phyloP scores from a whole-genome alignment of 352 stramenopile species.

The Globisporangium perplexum region DNA sequence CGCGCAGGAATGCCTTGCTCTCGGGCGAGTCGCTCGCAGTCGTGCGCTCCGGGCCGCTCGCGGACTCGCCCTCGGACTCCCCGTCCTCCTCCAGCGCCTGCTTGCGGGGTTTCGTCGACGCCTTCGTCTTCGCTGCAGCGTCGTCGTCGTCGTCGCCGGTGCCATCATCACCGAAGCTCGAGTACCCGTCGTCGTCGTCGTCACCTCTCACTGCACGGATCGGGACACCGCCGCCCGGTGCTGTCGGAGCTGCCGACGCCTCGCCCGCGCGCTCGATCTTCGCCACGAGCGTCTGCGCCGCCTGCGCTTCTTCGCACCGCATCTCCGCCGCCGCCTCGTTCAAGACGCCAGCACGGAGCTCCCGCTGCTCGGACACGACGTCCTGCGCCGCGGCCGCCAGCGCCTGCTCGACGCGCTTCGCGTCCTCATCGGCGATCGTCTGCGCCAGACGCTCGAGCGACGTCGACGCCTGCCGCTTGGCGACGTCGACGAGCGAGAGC shows the following conservation, averaged over 20 bases:
- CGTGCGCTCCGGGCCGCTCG: slow-evolving; percentile 24
- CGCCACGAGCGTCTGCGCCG: slow-evolving; percentile 14
- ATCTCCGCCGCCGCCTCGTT: slow-evolving; percentile 22
- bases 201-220: background rate
- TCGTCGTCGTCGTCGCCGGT: background rate
- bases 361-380: slow-evolving; percentile 30
- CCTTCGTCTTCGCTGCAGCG: background rate
- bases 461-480: background rate
- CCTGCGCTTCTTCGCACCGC: slow-evolving; percentile 21
- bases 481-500: slow-evolving; percentile 39
- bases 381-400: slow-evolving; percentile 29
- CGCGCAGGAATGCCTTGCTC: slow-evolving; percentile 56
- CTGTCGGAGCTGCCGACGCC: too few relatives aligned
- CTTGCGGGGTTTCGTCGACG: background rate
- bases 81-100: slow-evolving; percentile 7
- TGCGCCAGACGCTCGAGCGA: slow-evolving; percentile 36
- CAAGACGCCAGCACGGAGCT: slow-evolving; percentile 15
- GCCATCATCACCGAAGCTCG: slow-evolving; percentile 54
- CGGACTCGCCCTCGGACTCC: slow-evolving; percentile 16
- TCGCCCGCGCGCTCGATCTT: slow-evolving; percentile 8
- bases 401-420: slow-evolving; percentile 20
- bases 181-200: slow-evolving; percentile 37
- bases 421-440: slow-evolving; percentile 44
- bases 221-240: background rate
- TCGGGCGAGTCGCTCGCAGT: slow-evolving; percentile 40